Evolutionary conservation across 2,329 filamentous ascomycete genomes (phyloP).

Genomic region (Paraphaeosphaeria minitans): DNA sequence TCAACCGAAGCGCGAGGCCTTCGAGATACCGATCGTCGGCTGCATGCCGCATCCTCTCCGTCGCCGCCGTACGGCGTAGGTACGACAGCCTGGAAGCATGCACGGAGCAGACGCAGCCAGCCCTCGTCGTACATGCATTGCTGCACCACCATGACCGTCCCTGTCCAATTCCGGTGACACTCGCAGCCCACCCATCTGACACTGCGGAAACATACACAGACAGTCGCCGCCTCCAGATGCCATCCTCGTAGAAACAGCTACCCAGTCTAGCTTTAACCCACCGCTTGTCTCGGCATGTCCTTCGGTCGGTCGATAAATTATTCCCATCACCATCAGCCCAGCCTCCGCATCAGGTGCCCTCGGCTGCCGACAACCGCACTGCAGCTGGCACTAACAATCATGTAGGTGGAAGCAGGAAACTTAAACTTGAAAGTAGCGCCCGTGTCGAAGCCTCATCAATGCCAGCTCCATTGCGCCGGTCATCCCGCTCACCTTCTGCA

Average conservation of each 20-base stretch:
- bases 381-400: not conserved
- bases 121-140: slow-evolving; percentile 1
- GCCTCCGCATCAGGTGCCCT: not conserved
- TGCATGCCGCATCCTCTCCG: not conserved
- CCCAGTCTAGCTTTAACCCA: too few relatives aligned
- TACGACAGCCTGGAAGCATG: not conserved
- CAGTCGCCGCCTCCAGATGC: not conserved
- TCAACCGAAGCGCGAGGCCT: slow-evolving; percentile 7
- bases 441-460: not conserved
- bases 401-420: not conserved
- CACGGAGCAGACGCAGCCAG: not conserved
- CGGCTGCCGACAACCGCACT: slow-evolving; percentile 1
- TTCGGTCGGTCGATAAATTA: not conserved
- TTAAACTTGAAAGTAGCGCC: slow-evolving; percentile 8
- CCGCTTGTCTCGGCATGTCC: slow-evolving; percentile 2
- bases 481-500: slow-evolving; percentile 9
- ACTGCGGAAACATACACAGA: slow-evolving; percentile 3
- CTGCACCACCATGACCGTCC: slow-evolving; percentile 10
- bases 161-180: slow-evolving; percentile 4
- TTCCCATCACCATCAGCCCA: not conserved
- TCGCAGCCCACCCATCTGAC: not conserved
- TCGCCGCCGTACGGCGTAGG: not conserved
- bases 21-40: slow-evolving; percentile 1
- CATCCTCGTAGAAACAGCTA: not conserved
- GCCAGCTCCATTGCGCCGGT: slow-evolving; percentile 5